Percentiles rank a stretch among this genome's conserved stretches.
Evolutionary conservation across 129 eudicot species (phyloP).

Genomic region (Tanacetum coccineum): DNA sequence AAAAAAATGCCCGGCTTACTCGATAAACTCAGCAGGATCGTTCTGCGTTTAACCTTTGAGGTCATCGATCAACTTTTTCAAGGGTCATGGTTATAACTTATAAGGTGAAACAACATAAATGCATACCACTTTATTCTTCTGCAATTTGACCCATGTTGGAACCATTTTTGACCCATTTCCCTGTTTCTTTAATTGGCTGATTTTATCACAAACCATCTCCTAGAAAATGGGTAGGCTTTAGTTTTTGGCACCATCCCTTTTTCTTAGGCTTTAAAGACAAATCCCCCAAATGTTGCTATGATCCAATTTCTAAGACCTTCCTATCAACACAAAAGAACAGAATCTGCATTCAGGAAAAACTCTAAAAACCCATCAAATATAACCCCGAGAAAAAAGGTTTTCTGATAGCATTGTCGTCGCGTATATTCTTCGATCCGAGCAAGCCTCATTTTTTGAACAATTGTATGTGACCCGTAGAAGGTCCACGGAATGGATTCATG

Average conservation of each 20-base stretch:
- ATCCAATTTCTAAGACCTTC: background rate
- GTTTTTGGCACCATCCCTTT: slow-evolving; percentile 14
- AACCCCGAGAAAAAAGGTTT: background rate
- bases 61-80: too few relatives aligned
- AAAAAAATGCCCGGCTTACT: too few relatives aligned
- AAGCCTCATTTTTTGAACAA: too few relatives aligned
- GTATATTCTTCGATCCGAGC: background rate
- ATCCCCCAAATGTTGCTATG: slow-evolving; percentile 4
- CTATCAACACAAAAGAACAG: background rate
- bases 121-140: background rate
- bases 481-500: slow-evolving; percentile 43
- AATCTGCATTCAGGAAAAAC: background rate
- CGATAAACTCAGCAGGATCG: too few relatives aligned
- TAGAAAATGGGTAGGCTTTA: background rate
- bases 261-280: slow-evolving; percentile 3
- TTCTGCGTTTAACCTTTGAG: too few relatives aligned
- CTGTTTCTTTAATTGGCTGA: slow-evolving; percentile 4
- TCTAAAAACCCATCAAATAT: background rate
- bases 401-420: background rate
- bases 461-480: slow-evolving; percentile 3
- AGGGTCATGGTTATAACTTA: background rate
- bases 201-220: background rate
- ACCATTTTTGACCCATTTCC: background rate
- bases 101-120: too few relatives aligned
- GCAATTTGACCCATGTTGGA: background rate